phyloP scores from a whole-genome alignment of 116 monocot species.

The Phalaenopsis hybrid region DNA sequence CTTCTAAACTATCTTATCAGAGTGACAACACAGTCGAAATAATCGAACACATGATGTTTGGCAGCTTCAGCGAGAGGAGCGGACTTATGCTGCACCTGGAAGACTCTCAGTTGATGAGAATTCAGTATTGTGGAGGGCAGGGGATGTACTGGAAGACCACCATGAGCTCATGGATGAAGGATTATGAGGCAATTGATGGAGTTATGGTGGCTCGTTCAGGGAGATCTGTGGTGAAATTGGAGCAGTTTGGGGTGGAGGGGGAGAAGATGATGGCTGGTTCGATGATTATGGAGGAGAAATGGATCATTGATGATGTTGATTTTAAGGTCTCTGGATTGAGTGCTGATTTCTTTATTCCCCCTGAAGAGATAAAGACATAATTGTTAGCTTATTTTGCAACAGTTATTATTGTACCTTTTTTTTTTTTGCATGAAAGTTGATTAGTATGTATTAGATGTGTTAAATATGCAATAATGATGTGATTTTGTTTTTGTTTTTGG shows the following conservation, averaged over 20 bases:
- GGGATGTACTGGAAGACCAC: constrained; percentile 78
- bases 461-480: too few species aligned
- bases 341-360: constrained; percentile 57
- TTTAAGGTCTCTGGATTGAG: constrained; percentile 65
- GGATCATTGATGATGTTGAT: constrained; percentile 64
- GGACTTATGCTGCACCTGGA: constrained; percentile 64
- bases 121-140: constrained; percentile 38
- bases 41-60: constrained; percentile 61
- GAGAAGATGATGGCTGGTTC: constrained; percentile 17
- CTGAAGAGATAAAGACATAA: constrained; percentile 21
- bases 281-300: constrained; percentile 68
- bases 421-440: too few species aligned
- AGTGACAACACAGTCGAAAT: constrained; percentile 62
- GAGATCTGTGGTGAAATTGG: constrained; percentile 36
- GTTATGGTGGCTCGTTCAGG: constrained; percentile 60
- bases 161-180: constrained; percentile 45
- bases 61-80: constrained; percentile 77
- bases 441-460: too few species aligned
- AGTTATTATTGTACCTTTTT: background rate
- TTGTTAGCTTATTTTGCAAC: background rate
- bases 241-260: constrained; percentile 42
- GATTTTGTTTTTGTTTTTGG: too few species aligned
- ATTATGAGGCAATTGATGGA: constrained; percentile 59
- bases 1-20: constrained; percentile 28
- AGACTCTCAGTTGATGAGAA: constrained; percentile 62